Conservation (phyloP, 2,329 filamentous ascomycete species). For the Stachybotrys chlorohalonatus region DNA sequence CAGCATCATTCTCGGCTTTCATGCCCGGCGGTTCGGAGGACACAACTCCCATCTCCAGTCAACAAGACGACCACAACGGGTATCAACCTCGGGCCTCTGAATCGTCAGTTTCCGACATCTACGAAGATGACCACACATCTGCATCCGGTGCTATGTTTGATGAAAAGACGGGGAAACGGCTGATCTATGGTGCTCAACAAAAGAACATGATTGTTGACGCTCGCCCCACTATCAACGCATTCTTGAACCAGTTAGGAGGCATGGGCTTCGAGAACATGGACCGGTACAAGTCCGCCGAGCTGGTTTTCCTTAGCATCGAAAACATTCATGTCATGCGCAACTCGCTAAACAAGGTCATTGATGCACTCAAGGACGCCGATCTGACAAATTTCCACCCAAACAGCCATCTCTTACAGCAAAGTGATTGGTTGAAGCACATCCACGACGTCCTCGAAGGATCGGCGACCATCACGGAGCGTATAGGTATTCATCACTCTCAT, state of each 20-base stretch:
- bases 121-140: slow-evolving; percentile 59
- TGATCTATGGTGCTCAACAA: slow-evolving; percentile 86
- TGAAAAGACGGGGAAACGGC: slow-evolving; percentile 49
- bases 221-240: slow-evolving; percentile 85
- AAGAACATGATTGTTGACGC: slow-evolving; percentile 94
- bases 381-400: slow-evolving; percentile 75
- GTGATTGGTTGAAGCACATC: slow-evolving; percentile 88
- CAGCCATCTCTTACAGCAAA: slow-evolving; percentile 70
- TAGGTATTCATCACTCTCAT: slow-evolving; percentile 88
- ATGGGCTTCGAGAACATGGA: slow-evolving; percentile 97
- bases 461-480: slow-evolving; percentile 72
- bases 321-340: slow-evolving; percentile 98
- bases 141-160: slow-evolving; percentile 34
- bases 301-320: slow-evolving; percentile 89
- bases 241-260: slow-evolving; percentile 88
- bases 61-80: slow-evolving; percentile 35
- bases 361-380: slow-evolving; percentile 87
- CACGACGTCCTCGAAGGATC: slow-evolving; percentile 75
- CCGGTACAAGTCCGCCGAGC: slow-evolving; percentile 85
- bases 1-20: slow-evolving; percentile 67
- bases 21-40: slow-evolving; percentile 23
- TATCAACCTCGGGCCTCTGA: slow-evolving; percentile 31
- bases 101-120: slow-evolving; percentile 51
- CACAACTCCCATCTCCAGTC: slow-evolving; percentile 31
- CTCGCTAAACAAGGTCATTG: slow-evolving; percentile 78